A percentile compares a stretch with the other conserved stretches of the same genome.
phyloP scores from a whole-genome alignment of 305 asterid genomes.

The Caryopteris hybrid region DNA sequence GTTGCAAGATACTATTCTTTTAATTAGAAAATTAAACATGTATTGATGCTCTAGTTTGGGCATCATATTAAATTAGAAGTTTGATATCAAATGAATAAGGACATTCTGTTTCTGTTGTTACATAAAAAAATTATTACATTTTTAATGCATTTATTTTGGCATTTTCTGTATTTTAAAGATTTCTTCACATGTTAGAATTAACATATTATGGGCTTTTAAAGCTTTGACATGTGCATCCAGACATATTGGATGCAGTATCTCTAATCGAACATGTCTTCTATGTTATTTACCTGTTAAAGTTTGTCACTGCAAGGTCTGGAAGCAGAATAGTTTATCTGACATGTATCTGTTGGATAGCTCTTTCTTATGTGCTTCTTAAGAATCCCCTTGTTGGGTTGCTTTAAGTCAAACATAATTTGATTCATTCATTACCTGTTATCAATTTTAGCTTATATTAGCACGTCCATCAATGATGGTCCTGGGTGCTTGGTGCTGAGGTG shows the following conservation, averaged over 20 bases:
- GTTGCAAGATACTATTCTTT: no score
- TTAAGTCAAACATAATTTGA: background rate
- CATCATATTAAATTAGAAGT: no score
- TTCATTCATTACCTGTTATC: conserved; percentile 11
- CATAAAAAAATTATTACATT: no score
- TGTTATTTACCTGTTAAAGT: background rate
- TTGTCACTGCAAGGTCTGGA: conserved; percentile 3
- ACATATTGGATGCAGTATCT: background rate
- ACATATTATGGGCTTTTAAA: background rate
- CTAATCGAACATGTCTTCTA: background rate
- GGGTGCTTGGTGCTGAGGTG: conserved; percentile 88
- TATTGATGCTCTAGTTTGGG: no score
- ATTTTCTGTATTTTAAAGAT: background rate
- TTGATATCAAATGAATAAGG: no score
- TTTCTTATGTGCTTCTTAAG: conserved; percentile 4
- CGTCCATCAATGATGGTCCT: conserved; percentile 85
- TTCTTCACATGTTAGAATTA: background rate
- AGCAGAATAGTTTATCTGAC: background rate
- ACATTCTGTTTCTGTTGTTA: no score
- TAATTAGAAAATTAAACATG: no score
- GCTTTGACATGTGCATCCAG: background rate
- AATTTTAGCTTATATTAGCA: conserved; percentile 71
- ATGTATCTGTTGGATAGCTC: background rate
- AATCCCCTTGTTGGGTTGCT: background rate
- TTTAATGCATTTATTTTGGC: no score